Percentiles rank a stretch among this genome's conserved stretches.
Conservation (phyloP, 305 asterid genomes). For the Galium porrigens region DNA sequence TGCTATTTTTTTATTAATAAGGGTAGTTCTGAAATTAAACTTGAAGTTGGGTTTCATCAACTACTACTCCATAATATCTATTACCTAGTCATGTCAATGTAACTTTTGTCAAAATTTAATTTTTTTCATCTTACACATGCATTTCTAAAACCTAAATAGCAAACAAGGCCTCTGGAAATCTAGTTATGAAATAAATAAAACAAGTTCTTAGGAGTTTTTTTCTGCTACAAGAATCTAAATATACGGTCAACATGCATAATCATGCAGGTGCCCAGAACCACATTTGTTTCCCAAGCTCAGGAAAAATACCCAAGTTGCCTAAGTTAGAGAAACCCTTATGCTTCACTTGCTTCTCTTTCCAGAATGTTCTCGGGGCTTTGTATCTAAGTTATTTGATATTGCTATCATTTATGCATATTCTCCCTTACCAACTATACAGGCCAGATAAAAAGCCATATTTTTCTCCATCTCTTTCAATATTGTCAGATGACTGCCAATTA, state of each 20-base stretch:
- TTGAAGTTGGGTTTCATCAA: not conserved
- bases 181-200: not conserved
- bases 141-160: not conserved
- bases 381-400: not conserved
- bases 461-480: not conserved
- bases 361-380: not conserved
- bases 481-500: not conserved
- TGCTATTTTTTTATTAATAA: too few species aligned
- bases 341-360: not conserved
- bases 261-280: not conserved
- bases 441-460: not conserved
- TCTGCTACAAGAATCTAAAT: not conserved
- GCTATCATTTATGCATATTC: not conserved
- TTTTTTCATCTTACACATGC: not conserved
- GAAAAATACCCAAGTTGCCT: not conserved
- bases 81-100: not conserved
- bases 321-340: not conserved
- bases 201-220: not conserved
- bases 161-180: not conserved
- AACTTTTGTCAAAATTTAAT: not conserved
- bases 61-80: not conserved
- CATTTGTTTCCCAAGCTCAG: not conserved
- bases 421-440: not conserved
- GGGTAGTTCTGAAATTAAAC: not conserved
- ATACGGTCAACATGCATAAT: not conserved